A percentile compares a stretch with the other conserved stretches of the same genome.
Conservation (phyloP, 169 alveolate genomes). For the Cryptosporidium parvum region DNA sequence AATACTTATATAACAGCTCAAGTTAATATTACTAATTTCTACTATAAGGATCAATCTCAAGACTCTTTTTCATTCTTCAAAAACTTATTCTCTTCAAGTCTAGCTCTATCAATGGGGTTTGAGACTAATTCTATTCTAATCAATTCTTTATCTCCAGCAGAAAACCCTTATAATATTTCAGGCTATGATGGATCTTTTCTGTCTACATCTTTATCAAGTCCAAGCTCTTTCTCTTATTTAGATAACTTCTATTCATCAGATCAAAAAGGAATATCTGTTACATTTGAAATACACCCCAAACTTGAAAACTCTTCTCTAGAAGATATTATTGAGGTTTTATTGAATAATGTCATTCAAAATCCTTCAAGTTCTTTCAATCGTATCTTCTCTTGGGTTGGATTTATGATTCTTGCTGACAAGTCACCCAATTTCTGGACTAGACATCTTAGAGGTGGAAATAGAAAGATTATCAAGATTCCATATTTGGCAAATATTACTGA, state of each 20-base stretch:
- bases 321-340: conserved; percentile 44
- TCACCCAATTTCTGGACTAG: conserved; percentile 75
- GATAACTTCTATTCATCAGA: conserved; percentile 6
- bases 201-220: neutral
- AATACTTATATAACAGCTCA: conserved; percentile 60
- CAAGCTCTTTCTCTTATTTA: neutral
- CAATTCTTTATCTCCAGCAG: conserved; percentile 54
- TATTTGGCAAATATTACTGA: conserved; percentile 19
- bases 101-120: conserved; percentile 65
- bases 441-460: conserved; percentile 67
- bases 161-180: conserved; percentile 50
- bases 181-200: neutral
- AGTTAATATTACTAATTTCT: conserved; percentile 66
- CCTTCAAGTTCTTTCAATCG: conserved; percentile 73
- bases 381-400: conserved; percentile 74
- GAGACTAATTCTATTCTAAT: conserved; percentile 17
- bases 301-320: conserved; percentile 41
- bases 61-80: conserved; percentile 69
- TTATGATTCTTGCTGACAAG: conserved; percentile 65
- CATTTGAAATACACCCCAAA: conserved; percentile 59
- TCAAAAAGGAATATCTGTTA: conserved; percentile 68
- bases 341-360: conserved; percentile 59
- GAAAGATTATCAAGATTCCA: conserved; percentile 60
- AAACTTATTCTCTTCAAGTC: conserved; percentile 53
- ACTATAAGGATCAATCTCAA: conserved; percentile 65